These are phyloP conservation scores for Torulaspora microellipsoides DNA, from an alignment of 805 yeast species.

Conservation along the genomic window DNA sequence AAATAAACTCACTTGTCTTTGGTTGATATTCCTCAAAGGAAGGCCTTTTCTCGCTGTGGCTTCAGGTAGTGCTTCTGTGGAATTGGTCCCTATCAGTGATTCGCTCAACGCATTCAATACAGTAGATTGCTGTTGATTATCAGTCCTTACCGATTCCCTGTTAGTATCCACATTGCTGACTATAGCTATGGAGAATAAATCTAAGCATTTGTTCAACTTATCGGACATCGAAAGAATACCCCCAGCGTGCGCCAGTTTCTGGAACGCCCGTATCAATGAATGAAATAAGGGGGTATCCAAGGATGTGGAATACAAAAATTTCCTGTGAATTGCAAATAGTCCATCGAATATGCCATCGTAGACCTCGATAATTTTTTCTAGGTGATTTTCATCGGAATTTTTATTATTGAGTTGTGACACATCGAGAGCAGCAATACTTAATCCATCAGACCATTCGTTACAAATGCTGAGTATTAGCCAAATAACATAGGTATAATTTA, in stretches of 20 bases:
- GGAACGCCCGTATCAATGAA: slow-evolving; percentile 63
- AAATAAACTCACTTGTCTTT: slow-evolving; percentile 69
- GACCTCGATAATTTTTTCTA: slow-evolving; percentile 17
- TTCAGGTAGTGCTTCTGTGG: not conserved
- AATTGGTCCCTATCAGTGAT: slow-evolving; percentile 13
- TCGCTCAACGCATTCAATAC: slow-evolving; percentile 24
- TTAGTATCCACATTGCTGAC: slow-evolving; percentile 43
- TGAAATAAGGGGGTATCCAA: slow-evolving; percentile 71
- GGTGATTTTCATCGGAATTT: slow-evolving; percentile 8
- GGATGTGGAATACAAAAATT: slow-evolving; percentile 54
- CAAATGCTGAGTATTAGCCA: slow-evolving; percentile 53
- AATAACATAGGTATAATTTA: slow-evolving; percentile 58
- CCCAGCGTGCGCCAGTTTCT: slow-evolving; percentile 74
- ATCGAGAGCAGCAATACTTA: slow-evolving; percentile 30
- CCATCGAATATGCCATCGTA: slow-evolving; percentile 37
- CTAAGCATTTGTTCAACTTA: slow-evolving; percentile 54
- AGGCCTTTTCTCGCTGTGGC: slow-evolving; percentile 14
- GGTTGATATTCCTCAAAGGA: slow-evolving; percentile 47
- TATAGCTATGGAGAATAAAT: slow-evolving; percentile 44
- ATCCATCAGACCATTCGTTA: slow-evolving; percentile 60
- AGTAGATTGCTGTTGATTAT: slow-evolving; percentile 5
- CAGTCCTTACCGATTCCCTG: slow-evolving; percentile 1
- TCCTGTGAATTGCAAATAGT: slow-evolving; percentile 43
- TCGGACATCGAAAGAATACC: slow-evolving; percentile 61
- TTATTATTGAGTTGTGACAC: slow-evolving; percentile 42